phyloP scores from a whole-genome alignment of 192 early-diverging fungal species.

The Diversispora eburnea region DNA sequence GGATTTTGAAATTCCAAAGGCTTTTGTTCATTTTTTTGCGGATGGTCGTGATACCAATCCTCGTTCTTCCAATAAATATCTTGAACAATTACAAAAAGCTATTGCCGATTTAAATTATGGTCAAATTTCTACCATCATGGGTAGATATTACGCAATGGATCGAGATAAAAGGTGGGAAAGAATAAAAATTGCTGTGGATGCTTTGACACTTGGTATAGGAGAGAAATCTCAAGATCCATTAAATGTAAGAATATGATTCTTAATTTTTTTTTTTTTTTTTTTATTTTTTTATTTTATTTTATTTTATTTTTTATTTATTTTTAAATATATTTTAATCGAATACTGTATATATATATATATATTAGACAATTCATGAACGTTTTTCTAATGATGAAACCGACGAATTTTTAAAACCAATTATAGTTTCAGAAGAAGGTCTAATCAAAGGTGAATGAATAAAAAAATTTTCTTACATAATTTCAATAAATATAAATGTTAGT shows the following conservation, averaged over 20 bases:
- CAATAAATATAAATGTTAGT: background rate
- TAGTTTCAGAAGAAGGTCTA: constrained; percentile 71
- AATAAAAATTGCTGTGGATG: constrained; percentile 91
- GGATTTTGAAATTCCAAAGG: constrained; percentile 72
- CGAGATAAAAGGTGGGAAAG: constrained; percentile 99
- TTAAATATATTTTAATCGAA: background rate
- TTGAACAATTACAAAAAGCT: constrained; percentile 66
- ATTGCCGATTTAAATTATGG: constrained; percentile 73
- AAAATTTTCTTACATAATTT: background rate
- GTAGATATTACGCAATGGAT: constrained; percentile 99
- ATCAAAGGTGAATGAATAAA: constrained; percentile 45
- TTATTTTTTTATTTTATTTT: no score
- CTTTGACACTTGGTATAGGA: constrained; percentile 72
- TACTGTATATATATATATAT: no score
- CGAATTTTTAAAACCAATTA: constrained; percentile 99
- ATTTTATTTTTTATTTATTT: background rate
- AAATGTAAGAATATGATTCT: constrained; percentile 33
- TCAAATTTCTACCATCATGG: constrained; percentile 85
- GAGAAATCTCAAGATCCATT: constrained; percentile 66
- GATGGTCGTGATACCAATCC: constrained; percentile 98
- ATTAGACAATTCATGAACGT: constrained; percentile 74
- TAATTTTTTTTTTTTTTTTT: background rate
- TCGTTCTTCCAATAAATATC: constrained; percentile 77
- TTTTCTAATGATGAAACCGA: constrained; percentile 93
- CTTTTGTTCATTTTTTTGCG: constrained; percentile 94